phyloP scores from a whole-genome alignment of 192 early-diverging fungal species.

The Ambispora gerdemannii region DNA sequence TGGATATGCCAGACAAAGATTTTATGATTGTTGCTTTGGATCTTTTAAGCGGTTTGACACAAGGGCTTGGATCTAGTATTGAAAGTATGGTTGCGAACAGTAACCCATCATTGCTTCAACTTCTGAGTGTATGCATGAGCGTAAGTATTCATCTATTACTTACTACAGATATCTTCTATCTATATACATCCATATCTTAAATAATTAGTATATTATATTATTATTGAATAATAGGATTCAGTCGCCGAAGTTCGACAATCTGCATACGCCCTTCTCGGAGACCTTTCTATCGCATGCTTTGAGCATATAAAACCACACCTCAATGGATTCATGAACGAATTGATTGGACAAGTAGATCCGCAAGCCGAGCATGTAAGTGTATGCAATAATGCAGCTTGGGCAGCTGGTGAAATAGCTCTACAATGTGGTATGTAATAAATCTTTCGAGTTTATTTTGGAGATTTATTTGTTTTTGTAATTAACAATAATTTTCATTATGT shows the following conservation, averaged over 20 bases:
- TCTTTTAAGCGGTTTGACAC: conserved; percentile 88
- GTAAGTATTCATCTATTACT: conserved; percentile 43
- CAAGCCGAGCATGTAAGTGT: conserved; percentile 77
- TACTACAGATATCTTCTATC: too few relatives aligned
- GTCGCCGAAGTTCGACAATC: conserved; percentile 88
- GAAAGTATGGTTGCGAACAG: conserved; percentile 72
- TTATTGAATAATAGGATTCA: conserved; percentile 40
- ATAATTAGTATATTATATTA: neutral
- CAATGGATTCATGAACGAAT: conserved; percentile 73
- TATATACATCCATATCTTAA: neutral
- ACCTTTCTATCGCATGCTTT: conserved; percentile 92
- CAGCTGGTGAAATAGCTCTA: conserved; percentile 93
- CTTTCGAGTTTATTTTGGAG: conserved; percentile 29
- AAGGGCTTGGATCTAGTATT: conserved; percentile 78
- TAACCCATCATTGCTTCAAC: conserved; percentile 68
- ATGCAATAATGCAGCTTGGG: conserved; percentile 98
- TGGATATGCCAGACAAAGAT: conserved; percentile 87
- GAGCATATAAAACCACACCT: conserved; percentile 76
- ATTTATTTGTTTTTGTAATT: neutral
- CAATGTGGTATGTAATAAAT: conserved; percentile 54
- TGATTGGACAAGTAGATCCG: conserved; percentile 70
- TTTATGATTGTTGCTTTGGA: conserved; percentile 96
- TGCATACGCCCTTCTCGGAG: conserved; percentile 94
- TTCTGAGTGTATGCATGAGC: conserved; percentile 80
- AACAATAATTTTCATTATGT: conserved; percentile 20